These are phyloP conservation scores for Sarocladium kiliense DNA, from an alignment of 2,329 filamentous ascomycete genomes.

Conservation along the genomic window DNA sequence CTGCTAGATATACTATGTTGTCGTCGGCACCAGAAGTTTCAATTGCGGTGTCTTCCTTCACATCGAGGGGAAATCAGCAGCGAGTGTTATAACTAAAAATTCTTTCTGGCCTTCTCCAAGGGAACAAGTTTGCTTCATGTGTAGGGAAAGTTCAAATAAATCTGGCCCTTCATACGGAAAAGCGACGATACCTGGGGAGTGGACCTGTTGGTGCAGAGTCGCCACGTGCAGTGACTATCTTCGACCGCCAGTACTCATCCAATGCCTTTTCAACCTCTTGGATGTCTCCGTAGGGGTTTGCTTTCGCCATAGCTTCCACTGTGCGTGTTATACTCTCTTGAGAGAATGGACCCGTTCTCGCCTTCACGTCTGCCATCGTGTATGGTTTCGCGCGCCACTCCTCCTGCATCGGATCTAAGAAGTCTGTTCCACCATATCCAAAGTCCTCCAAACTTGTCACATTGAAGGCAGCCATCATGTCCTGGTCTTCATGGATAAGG, in stretches of 20 bases:
- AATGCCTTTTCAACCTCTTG: neutral
- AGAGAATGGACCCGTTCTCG: conserved; percentile 14
- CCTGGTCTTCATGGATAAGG: conserved; percentile 38
- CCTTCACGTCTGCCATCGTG: conserved; percentile 9
- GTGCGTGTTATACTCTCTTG: conserved; percentile 9
- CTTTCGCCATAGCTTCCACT: neutral
- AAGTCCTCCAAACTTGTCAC: conserved; percentile 30
- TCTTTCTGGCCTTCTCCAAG: too few relatives aligned
- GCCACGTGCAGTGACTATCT: neutral
- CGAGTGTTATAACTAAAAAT: too few relatives aligned
- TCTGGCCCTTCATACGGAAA: neutral
- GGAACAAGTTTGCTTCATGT: too few relatives aligned
- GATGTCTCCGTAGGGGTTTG: neutral
- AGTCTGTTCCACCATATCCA: conserved; percentile 26
- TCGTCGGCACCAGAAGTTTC: too few relatives aligned
- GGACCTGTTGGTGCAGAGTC: neutral
- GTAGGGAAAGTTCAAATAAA: too few relatives aligned
- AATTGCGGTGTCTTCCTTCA: too few relatives aligned
- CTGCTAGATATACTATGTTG: too few relatives aligned
- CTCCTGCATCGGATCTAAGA: conserved; percentile 4
- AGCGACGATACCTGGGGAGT: neutral
- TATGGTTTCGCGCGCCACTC: neutral
- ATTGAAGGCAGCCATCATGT: conserved; percentile 44
- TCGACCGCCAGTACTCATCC: neutral
- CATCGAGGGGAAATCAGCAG: too few relatives aligned